Evolutionary conservation across 495 filamentous ascomycete genomes (phyloP), one percentile per base, ranked within the genome.

Genomic region (Stereocaulon alpinum): DNA sequence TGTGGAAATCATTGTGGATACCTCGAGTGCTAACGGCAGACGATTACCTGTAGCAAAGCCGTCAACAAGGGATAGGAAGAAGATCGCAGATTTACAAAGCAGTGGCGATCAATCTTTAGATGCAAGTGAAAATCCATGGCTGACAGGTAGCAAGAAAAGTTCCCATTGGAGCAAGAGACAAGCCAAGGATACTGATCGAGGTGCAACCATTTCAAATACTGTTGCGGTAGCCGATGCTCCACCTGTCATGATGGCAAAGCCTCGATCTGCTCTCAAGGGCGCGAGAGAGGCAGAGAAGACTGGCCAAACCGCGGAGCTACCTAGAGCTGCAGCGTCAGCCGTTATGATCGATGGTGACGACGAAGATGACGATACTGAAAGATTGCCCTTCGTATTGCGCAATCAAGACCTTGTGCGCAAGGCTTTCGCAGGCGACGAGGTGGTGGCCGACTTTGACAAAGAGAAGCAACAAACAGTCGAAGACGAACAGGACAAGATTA

Each of bases 381-480:
- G 37, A 40, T 64, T 77, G 6, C 83, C 85, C 1, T 78, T 87
- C 48, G 78, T 85, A 30, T 79, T 88, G 45, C 84, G 82, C 60
- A 90, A 95, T 65, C 82, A 90, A 60, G 85, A 90, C 44, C 80
- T 96, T 47, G 83, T 94, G 59, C 85, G 86, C 68, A 76, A 81
- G 63, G 93, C 90, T 10, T 96, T 97, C 69, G 93, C 90, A 1
- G 90, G 88, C 5, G 86, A 93, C 64, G 88, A 95, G 67, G 89
- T 94, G n/a, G 82, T 86, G 1, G 80, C 80, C 40, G 85, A 89
- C 51, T 96, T 98, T 69, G 79, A 81, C 59, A 76, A 79, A 30
- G 93, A 96, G 63, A 96, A 98, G 69, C 75, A 77, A 20, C 82
- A 85, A 59, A 76, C 79, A 10, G 77, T 83, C 40, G 80, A 82